Evolutionary conservation across 2,329 filamentous ascomycete species (phyloP), one percentile per base, ranked within the genome.

Genomic region (Polytolypa hystricis): DNA sequence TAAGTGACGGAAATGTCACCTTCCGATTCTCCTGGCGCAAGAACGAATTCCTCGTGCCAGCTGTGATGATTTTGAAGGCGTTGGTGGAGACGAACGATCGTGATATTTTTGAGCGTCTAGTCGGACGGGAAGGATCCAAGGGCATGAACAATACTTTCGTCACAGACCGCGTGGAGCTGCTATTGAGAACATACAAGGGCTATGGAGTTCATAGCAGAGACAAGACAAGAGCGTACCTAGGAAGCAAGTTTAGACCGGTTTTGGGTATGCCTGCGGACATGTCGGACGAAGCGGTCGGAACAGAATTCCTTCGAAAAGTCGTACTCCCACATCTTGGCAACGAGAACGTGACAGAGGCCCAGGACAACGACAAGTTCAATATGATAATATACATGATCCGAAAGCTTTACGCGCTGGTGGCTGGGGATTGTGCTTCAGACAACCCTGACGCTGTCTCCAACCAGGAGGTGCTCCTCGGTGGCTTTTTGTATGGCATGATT

Each of bases 21-120:
- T 94, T 98, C 63, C 75, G 91, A 39, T 98, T 98, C 62, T 95
- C 89, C 5, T 98, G 89, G 89, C 74, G 87, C 48, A 98, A 98
- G 64, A 85, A 86, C 49, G 91, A 98, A 61, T 98, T 85, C 54
- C 74, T 98, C n/a, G 74, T 98, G 2, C 91, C 91, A 1, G 83
- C 86, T 42, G 79, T 95, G 73, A 96, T 98, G 89, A 78, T 98
- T 21, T 65, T 98, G 46, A 98, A 96, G 66, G 89, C 91, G 1
- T 67, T 98, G 33, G 74, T 91, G 2, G 89, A 98, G 59, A 98
- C 91, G 11, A 98, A 94, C 56, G 91, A 98, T 55, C 77, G 85
- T 39, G 87, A 95, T 55, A 91, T 98, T 30, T 96, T 93, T 42
- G 87, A 96, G 60, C 83, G 82, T n/a, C 65, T 98, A 35, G 80